Evolutionary conservation across 202 grass and related monocot species (phyloP).

Genomic region (Panicum virgatum): DNA sequence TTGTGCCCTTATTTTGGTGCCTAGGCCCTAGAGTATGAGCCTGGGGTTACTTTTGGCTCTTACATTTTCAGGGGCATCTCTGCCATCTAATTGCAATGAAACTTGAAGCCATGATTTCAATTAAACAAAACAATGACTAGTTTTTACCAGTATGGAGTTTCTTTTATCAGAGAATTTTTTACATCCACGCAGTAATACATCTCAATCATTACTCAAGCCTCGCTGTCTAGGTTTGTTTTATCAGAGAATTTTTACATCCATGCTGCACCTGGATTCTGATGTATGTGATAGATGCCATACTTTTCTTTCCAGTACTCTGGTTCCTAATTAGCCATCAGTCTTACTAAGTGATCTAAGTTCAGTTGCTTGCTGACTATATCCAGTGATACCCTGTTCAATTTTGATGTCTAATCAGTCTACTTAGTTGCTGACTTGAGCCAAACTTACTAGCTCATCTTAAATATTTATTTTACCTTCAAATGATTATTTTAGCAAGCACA

Average conservation of each 20-base stretch:
- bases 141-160: neutral
- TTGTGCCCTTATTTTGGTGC: too few relatives aligned
- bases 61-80: too few relatives aligned
- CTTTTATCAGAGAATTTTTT: neutral
- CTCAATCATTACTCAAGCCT: too few relatives aligned
- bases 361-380: neutral
- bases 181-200: too few relatives aligned
- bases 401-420: neutral
- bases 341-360: neutral
- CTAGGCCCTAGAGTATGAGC: too few relatives aligned
- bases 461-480: neutral
- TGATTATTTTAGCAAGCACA: neutral
- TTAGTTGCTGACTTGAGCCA: constrained; percentile 9
- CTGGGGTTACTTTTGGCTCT: too few relatives aligned
- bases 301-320: neutral
- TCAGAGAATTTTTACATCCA: too few relatives aligned
- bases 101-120: neutral
- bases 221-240: too few relatives aligned
- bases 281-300: neutral
- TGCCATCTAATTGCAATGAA: too few relatives aligned
- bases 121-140: constrained; percentile 3
- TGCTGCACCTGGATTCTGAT: neutral
- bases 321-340: neutral
- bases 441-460: neutral
- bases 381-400: neutral